A percentile compares a stretch with the other conserved stretches of the same genome.
Evolutionary conservation across 768 basidiomycete species (phyloP).

Genomic region (Tricholoma flavovirens): DNA sequence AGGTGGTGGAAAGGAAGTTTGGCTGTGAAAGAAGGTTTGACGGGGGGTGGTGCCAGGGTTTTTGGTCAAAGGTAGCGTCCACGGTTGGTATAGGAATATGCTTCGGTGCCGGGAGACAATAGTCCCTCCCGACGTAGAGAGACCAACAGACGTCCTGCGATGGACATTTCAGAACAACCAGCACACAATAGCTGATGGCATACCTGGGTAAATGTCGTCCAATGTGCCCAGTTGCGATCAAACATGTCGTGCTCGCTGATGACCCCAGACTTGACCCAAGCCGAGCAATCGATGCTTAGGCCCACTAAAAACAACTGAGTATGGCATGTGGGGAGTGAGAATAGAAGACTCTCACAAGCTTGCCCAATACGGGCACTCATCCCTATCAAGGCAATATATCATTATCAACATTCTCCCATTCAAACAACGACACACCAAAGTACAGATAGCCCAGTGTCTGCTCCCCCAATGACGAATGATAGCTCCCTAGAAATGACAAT

Average conservation of each 20-base stretch:
- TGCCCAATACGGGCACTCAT: slow-evolving; percentile 56
- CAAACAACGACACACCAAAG: slow-evolving; percentile 29
- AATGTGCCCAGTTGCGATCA: slow-evolving; percentile 56
- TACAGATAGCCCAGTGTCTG: slow-evolving; percentile 43
- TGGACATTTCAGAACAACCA: neutral
- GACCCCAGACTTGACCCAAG: slow-evolving; percentile 47
- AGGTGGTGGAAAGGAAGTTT: slow-evolving; percentile 39
- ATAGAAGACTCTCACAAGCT: slow-evolving; percentile 40
- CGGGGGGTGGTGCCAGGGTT: slow-evolving; percentile 39
- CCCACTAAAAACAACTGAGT: slow-evolving; percentile 37
- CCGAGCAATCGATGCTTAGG: slow-evolving; percentile 49
- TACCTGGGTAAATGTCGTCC: slow-evolving; percentile 54
- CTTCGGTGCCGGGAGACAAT: slow-evolving; percentile 38
- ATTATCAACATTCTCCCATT: slow-evolving; percentile 1
- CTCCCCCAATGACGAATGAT: slow-evolving; percentile 41
- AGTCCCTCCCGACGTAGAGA: slow-evolving; percentile 59
- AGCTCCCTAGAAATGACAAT: slow-evolving; percentile 37
- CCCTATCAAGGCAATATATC: slow-evolving; percentile 24
- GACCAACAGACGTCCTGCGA: slow-evolving; percentile 58
- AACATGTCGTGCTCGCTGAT: slow-evolving; percentile 48
- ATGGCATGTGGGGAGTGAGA: neutral
- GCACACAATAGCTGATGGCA: neutral
- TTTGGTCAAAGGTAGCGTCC: slow-evolving; percentile 43
- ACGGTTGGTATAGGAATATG: slow-evolving; percentile 43
- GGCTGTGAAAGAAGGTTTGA: slow-evolving; percentile 35